phyloP scores from a whole-genome alignment of 202 grass and related monocot species.

The Dendrocalamus latiflorus region DNA sequence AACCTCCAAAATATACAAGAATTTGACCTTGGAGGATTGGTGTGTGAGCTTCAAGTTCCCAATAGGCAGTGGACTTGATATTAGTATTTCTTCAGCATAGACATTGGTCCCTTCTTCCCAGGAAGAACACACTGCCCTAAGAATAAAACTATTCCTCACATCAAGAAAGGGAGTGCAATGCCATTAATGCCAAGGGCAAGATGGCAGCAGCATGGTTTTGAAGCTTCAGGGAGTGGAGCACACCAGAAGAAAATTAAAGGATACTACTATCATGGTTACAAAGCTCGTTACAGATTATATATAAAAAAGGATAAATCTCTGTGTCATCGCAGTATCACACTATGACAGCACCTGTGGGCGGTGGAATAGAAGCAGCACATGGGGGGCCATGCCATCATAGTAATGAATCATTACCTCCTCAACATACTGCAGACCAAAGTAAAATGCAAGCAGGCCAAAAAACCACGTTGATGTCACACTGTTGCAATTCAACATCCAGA shows the following conservation, averaged over 20 bases:
- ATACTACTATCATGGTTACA: slow-evolving; percentile 7
- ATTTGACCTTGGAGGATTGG: slow-evolving; percentile 30
- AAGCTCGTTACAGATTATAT: not conserved
- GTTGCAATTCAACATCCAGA: slow-evolving; percentile 19
- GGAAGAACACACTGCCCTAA: slow-evolving; percentile 40
- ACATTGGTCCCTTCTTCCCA: slow-evolving; percentile 47
- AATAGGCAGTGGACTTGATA: slow-evolving; percentile 30
- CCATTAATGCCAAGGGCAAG: slow-evolving; percentile 32
- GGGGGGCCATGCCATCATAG: slow-evolving; percentile 35
- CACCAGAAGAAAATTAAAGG: not conserved
- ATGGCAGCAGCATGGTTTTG: slow-evolving; percentile 17
- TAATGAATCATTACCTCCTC: slow-evolving; percentile 36
- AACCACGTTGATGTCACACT: slow-evolving; percentile 33
- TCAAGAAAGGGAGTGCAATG: slow-evolving; percentile 6
- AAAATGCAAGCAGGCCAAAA: slow-evolving; percentile 34
- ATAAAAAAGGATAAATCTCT: not conserved
- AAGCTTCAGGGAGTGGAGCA: slow-evolving; percentile 26
- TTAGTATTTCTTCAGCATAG: slow-evolving; percentile 25
- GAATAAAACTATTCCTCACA: too few relatives aligned
- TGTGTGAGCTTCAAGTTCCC: slow-evolving; percentile 29
- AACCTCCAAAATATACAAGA: not conserved
- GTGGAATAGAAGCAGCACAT: slow-evolving; percentile 28
- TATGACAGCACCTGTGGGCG: slow-evolving; percentile 23
- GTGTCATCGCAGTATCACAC: slow-evolving; percentile 21
- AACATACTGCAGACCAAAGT: slow-evolving; percentile 35